Evolutionary conservation across 805 yeast species (phyloP), one percentile per base, ranked within the genome.

Genomic region (Priceomyces haplophilus): DNA sequence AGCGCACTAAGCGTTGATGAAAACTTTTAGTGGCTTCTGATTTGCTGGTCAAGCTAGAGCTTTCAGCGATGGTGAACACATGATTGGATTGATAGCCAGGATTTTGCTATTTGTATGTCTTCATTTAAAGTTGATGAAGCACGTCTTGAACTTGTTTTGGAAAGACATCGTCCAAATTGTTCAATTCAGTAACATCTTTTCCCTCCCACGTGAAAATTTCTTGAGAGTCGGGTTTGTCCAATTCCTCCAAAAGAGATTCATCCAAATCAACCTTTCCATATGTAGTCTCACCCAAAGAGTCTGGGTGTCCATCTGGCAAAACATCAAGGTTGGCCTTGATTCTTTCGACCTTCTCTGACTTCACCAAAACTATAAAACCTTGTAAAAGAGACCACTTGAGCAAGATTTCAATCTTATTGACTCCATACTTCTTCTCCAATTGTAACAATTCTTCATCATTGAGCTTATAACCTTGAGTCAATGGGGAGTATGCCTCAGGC

Each of bases 401-500:
- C 45, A 86, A 64, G 11, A 85, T 75, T 55, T 85, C 88, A 3
- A 83, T 83, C 15, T 76, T 67, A 7, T 83, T 54, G 24, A 75
- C 71, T 2, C 70, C 69, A 32, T 73, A 74, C 44, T 72, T 73
- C 32, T 69, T 56, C 29, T 83, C 79, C 46, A 85, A 68, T 24
- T 55, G 59, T 17, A 62, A 54, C 39, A 85, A 67, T 38, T 64
- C 74, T 1, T 80, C 77, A 58, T 83, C 85, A 34, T 71, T 59
- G 35, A 82, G 59, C 52, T 80, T 78, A 36, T 59, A 56, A 7
- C 91, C 88, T 46, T 75, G 75, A 1, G 85, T 81, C 55, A 89
- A 74, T 6, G 97, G 96, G 6, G 93, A 81, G 64, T 77, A 89
- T 0, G 95, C 90, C 58, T 85, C 88, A 8, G 83, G 77, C 4